Conservation (phyloP, 495 filamentous ascomycete genomes). For the Staphylotrichum tortipilum region DNA sequence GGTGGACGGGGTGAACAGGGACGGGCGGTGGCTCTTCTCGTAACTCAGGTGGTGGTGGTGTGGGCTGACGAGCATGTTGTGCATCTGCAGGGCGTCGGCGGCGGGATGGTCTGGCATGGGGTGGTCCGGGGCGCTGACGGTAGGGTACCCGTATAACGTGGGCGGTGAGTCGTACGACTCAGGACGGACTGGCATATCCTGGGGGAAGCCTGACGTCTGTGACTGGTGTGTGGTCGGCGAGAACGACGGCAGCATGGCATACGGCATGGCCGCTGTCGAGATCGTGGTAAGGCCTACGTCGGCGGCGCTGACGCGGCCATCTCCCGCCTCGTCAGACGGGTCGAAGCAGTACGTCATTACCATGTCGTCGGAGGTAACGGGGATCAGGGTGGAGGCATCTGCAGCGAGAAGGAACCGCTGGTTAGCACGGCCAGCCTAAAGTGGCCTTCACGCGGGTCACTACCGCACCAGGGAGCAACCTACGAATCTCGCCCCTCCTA, state of each 20-base stretch:
- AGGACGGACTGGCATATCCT: too few species aligned
- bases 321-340: conserved; percentile 28
- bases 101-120: conserved; percentile 25
- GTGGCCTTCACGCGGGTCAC: too few species aligned
- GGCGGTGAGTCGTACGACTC: too few species aligned
- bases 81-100: conserved; percentile 17
- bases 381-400: conserved; percentile 34
- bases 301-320: conserved; percentile 12
- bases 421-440: too few species aligned
- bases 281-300: conserved; percentile 12
- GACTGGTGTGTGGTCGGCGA: conserved; percentile 20
- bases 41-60: too few species aligned
- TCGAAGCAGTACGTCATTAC: conserved; percentile 22
- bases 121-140: conserved; percentile 14
- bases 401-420: too few species aligned
- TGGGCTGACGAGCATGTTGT: conserved; percentile 8
- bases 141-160: too few species aligned
- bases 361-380: conserved; percentile 31
- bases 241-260: conserved; percentile 19
- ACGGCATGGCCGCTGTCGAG: conserved; percentile 11
- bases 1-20: conserved; percentile 1
- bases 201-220: conserved; percentile 18
- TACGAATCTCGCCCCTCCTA: conserved; percentile 53
- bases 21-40: conserved; percentile 1
- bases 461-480: too few species aligned